Evolutionary conservation across 2,329 filamentous ascomycete species (phyloP).

Genomic region (Diaporthe caulivora): DNA sequence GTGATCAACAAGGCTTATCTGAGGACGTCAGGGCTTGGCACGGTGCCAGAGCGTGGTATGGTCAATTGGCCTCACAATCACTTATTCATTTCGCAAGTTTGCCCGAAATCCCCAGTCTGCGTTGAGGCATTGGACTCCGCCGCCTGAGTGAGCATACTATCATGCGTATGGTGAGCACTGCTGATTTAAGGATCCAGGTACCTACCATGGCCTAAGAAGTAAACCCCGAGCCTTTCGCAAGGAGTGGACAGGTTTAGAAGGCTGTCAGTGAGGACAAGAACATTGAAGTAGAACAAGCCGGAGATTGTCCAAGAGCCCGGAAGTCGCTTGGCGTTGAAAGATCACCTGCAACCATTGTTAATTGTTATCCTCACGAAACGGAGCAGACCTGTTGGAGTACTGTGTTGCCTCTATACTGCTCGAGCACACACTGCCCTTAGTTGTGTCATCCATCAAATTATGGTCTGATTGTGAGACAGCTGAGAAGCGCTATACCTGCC

Average conservation of each 20-base stretch:
- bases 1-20: background rate
- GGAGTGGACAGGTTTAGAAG: background rate
- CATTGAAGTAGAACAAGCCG: background rate
- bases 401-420: background rate
- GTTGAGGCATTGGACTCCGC: background rate
- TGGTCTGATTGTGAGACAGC: conserved; percentile 7
- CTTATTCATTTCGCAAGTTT: too few relatives aligned
- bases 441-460: background rate
- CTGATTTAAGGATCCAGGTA: background rate
- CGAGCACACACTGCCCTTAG: background rate
- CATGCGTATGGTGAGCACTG: background rate
- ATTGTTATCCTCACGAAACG: background rate
- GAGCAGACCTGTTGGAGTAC: background rate
- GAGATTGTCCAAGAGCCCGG: background rate
- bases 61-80: background rate
- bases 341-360: background rate
- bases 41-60: background rate
- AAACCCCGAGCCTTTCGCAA: background rate
- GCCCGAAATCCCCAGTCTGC: background rate
- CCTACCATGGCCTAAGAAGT: too few relatives aligned
- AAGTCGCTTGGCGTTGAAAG: background rate
- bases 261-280: background rate
- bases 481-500: background rate
- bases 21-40: background rate
- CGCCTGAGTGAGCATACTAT: background rate